A percentile compares a stretch with the other conserved stretches of the same genome.
phyloP scores from a whole-genome alignment of 345 rosid genomes.

The Turritis glabra region DNA sequence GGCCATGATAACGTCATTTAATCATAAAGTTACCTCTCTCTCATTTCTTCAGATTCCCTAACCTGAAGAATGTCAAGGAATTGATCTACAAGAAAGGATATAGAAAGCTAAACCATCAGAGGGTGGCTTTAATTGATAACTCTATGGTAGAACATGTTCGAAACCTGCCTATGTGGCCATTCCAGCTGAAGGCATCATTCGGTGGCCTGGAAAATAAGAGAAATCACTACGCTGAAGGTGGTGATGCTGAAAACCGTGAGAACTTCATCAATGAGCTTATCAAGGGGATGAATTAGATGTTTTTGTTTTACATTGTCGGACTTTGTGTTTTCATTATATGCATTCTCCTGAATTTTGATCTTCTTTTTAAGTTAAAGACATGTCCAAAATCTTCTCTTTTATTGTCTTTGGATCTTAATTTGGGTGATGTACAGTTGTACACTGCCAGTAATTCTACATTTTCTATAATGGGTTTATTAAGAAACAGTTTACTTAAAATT shows the following conservation, averaged over 20 bases:
- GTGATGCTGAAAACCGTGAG: conserved; percentile 84
- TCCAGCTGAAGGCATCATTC: conserved; percentile 86
- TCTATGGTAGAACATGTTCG: conserved; percentile 72
- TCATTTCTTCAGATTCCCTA: conserved; percentile 61
- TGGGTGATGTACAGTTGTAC: background rate
- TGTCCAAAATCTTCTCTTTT: background rate
- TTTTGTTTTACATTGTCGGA: background rate
- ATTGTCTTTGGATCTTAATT: background rate
- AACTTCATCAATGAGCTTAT: conserved; percentile 80
- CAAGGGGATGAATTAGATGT: conserved; percentile 82
- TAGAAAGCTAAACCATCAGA: conserved; percentile 81
- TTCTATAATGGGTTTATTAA: background rate
- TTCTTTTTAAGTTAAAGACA: conserved; percentile 18
- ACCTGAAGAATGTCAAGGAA: conserved; percentile 85
- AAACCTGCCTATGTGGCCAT: conserved; percentile 53
- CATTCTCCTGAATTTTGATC: conserved; percentile 28
- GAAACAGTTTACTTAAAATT: background rate
- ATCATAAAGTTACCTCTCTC: background rate
- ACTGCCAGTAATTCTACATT: too few relatives aligned
- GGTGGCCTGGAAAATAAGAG: conserved; percentile 91
- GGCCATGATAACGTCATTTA: background rate
- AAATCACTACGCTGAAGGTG: conserved; percentile 95
- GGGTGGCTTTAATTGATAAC: conserved; percentile 79
- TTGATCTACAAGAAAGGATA: conserved; percentile 87
- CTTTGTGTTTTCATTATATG: background rate